phyloP scores from a whole-genome alignment of 805 yeast genomes.

The Saturnispora serradocipensis region DNA sequence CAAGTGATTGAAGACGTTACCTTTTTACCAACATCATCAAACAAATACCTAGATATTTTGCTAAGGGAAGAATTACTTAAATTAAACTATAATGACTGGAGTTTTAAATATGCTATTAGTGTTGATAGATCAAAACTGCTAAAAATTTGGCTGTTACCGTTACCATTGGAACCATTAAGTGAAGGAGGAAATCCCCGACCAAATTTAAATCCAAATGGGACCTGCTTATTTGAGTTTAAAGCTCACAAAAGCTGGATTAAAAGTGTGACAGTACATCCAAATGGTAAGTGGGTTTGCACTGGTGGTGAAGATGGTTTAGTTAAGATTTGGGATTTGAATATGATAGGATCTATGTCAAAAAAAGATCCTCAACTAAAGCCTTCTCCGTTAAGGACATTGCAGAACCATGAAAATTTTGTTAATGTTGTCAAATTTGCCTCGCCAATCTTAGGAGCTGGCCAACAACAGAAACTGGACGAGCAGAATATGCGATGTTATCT shows the following conservation, averaged over 20 bases:
- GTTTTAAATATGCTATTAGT: slow-evolving; percentile 64
- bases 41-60: slow-evolving; percentile 39
- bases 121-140: slow-evolving; percentile 73
- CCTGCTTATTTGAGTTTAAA: slow-evolving; percentile 42
- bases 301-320: slow-evolving; percentile 75
- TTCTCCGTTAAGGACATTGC: slow-evolving; percentile 27
- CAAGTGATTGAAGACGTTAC: slow-evolving; percentile 74
- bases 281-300: slow-evolving; percentile 58
- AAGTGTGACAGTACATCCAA: slow-evolving; percentile 61
- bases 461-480: slow-evolving; percentile 12
- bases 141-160: slow-evolving; percentile 69
- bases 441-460: slow-evolving; percentile 25
- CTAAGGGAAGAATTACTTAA: slow-evolving; percentile 16
- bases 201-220: slow-evolving; percentile 48
- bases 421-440: slow-evolving; percentile 51
- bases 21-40: slow-evolving; percentile 50
- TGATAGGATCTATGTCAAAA: slow-evolving; percentile 16
- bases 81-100: slow-evolving; percentile 33
- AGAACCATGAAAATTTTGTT: slow-evolving; percentile 69
- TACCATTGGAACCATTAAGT: slow-evolving; percentile 31
- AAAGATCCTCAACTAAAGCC: slow-evolving; percentile 13
- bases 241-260: slow-evolving; percentile 90
- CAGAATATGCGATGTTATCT: slow-evolving; percentile 51
- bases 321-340: slow-evolving; percentile 64
- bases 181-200: slow-evolving; percentile 34